Percentiles rank a stretch among this genome's conserved stretches.
These are phyloP conservation scores for Thalassiosira tumida DNA, from an alignment of 352 stramenopile species.

Conservation along the genomic window DNA sequence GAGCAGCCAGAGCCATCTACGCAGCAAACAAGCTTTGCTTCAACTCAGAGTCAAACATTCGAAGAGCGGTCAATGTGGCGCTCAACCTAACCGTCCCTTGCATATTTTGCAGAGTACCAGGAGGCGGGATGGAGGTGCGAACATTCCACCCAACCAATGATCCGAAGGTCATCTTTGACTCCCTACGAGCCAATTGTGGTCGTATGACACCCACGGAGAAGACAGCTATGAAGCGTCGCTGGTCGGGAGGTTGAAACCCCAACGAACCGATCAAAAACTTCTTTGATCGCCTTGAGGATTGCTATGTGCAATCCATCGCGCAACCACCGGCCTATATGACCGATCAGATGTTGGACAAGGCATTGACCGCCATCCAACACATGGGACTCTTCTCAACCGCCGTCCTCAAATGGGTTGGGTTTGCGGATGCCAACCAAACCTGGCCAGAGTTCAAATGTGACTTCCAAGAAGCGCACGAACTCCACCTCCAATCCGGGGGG, in stretches of 20 bases:
- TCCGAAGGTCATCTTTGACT: conserved; percentile 1
- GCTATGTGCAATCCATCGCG: not conserved
- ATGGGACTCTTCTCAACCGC: not conserved
- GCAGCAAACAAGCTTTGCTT: no score
- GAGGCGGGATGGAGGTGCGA: no score
- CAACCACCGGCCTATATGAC: not conserved
- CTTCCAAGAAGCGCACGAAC: not conserved
- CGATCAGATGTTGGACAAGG: conserved; percentile 13
- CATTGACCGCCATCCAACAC: not conserved
- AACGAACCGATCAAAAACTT: conserved; percentile 64
- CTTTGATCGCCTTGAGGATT: conserved; percentile 45
- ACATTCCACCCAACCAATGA: no score
- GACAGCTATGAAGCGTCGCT: not conserved
- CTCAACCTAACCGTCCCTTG: no score
- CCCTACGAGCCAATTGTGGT: conserved; percentile 3
- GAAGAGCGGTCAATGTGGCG: no score
- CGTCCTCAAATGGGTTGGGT: not conserved
- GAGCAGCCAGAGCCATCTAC: no score
- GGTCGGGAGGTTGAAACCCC: conserved; percentile 21
- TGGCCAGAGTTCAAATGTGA: not conserved
- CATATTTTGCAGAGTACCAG: no score
- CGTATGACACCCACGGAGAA: not conserved
- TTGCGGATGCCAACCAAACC: not conserved
- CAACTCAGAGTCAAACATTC: no score
- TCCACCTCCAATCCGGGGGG: not conserved